Conservation (phyloP, 108 stramenopile species). For the Nitzschia palea region DNA sequence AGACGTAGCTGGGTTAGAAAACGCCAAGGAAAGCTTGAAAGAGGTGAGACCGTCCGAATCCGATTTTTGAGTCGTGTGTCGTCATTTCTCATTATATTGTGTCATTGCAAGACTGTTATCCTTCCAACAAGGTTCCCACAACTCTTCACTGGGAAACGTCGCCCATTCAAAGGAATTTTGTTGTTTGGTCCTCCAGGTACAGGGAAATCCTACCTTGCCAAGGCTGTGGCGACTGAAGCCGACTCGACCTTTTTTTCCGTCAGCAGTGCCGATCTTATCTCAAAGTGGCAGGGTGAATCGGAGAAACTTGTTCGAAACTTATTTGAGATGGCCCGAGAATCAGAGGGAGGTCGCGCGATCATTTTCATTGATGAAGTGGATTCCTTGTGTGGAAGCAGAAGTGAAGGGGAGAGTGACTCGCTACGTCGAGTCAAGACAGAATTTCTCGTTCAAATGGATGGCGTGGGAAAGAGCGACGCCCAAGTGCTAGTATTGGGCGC, state of each 20-base stretch:
- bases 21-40: slow-evolving; percentile 95
- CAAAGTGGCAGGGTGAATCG: slow-evolving; percentile 99
- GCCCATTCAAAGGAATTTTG: slow-evolving; percentile 94
- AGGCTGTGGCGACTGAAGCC: slow-evolving; percentile 99
- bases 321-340: slow-evolving; percentile 98
- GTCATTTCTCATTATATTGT: background rate
- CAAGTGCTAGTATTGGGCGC: slow-evolving; percentile 92
- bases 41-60: slow-evolving; percentile 74
- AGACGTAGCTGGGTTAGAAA: slow-evolving; percentile 96
- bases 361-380: slow-evolving; percentile 98
- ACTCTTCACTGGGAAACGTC: slow-evolving; percentile 92
- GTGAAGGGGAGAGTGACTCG: slow-evolving; percentile 92
- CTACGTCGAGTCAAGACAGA: slow-evolving; percentile 96
- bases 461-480: slow-evolving; percentile 85
- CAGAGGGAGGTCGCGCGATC: slow-evolving; percentile 82
- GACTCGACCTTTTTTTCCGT: slow-evolving; percentile 98
- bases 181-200: slow-evolving; percentile 94
- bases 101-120: slow-evolving; percentile 78
- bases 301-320: slow-evolving; percentile 96
- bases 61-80: slow-evolving; percentile 10
- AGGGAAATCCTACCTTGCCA: slow-evolving; percentile 96
- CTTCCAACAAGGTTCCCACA: slow-evolving; percentile 93
- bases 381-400: slow-evolving; percentile 87
- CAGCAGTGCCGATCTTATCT: slow-evolving; percentile 93
- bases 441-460: slow-evolving; percentile 99